Base-by-base conservation (phyloP, 2,329 filamentous ascomycete genomes). In the Laburnicola sp. region DNA sequence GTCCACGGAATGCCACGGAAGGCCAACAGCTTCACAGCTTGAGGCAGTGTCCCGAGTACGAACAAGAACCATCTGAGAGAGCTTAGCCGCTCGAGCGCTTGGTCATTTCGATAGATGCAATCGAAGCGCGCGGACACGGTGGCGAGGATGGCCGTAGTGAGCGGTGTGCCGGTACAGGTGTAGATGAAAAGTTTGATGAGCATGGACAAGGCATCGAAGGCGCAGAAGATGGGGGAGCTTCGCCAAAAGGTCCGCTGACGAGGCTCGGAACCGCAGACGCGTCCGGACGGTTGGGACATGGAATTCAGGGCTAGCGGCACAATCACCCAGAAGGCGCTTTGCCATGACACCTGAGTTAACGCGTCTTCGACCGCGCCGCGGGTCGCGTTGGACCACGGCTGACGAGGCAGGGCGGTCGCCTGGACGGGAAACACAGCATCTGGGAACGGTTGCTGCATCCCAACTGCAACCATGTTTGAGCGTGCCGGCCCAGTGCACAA, bases 251-350 rank as follows among this genome's bases (percentile, higher is more conserved):
- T 50, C 2, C 48, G 40, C 21, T 39, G 31, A 3, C 23, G 26
- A 2, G 21, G 9, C 8, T 22, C 26, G 27, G 16, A 41, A 27
- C 34, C 23, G n/a, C 21, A 30, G 2, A 45, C 35, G 10, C 42
- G 41, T 9, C 48, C 48, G 3, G 40, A 50, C 6, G 40, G 40
- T 35, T 50, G 48, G 3, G 34, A 45, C 48, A 50, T 50, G 21
- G 30, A 25, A 27, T 26, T 47, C 3, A 47, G 11, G 4, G 30
- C 27, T 2, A 37, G 5, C 22, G 44, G 22, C 11, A 39, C 23
- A 7, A 47, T n/a, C 6, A 26, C 32, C 44, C 34, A 47, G 31
- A 47, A 47, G 8, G 31, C 31, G 44, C 44, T 47, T 16, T 38
- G 44, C 44, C 34, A 47, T 30, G 44, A 31, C n/a, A 39, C 44